These are phyloP conservation scores for Atalantia buxifolia DNA, from an alignment of 345 rosid species.

Conservation along the genomic window DNA sequence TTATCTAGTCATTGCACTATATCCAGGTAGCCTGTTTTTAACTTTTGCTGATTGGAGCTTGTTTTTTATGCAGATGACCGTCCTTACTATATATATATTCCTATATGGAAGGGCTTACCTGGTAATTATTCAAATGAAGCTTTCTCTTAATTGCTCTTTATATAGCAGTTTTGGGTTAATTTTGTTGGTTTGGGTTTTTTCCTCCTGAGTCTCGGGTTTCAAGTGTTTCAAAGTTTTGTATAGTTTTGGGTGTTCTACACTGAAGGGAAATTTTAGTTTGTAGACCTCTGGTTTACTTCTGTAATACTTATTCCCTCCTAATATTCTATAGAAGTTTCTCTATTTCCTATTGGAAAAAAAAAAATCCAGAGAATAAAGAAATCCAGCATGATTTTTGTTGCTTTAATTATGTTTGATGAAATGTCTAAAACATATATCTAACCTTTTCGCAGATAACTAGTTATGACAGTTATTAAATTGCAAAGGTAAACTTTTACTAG, in stretches of 20 bases:
- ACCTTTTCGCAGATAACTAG: not conserved
- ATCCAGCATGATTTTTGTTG: not conserved
- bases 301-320: too few species aligned
- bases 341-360: too few species aligned
- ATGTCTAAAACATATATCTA: not conserved
- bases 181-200: not conserved
- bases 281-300: too few species aligned
- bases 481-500: not conserved
- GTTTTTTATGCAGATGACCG: constrained; percentile 83
- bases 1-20: constrained; percentile 1
- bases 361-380: not conserved
- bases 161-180: not conserved
- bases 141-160: not conserved
- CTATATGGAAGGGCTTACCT: constrained; percentile 88
- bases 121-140: constrained; percentile 46
- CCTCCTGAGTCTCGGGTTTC: too few species aligned
- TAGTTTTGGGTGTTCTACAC: too few species aligned
- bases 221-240: too few species aligned
- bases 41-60: constrained; percentile 22
- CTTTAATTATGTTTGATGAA: not conserved
- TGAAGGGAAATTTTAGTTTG: too few species aligned
- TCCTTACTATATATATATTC: constrained; percentile 86
- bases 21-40: not conserved
- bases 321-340: too few species aligned
- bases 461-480: not conserved